These are phyloP conservation scores for Eucalyptus paniculata DNA, from an alignment of 345 rosid genomes.

Conservation along the genomic window DNA sequence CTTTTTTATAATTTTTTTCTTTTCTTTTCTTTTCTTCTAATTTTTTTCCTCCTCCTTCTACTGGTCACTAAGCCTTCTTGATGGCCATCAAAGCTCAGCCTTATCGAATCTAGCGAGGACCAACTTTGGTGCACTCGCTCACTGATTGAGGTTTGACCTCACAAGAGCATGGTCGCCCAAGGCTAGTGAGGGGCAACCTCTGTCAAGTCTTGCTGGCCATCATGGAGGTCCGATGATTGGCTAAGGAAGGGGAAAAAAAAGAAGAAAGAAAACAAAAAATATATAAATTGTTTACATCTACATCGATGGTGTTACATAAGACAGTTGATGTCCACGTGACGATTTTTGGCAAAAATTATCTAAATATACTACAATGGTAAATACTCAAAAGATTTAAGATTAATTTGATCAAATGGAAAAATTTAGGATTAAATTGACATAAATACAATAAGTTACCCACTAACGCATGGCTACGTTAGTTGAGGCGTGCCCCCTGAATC, in stretches of 20 bases:
- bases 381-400: background rate
- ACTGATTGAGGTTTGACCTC: background rate
- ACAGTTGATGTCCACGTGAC: fast-evolving
- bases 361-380: background rate
- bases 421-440: no score
- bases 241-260: no score
- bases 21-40: no score
- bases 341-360: background rate
- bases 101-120: background rate
- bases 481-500: no score
- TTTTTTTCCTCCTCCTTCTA: background rate
- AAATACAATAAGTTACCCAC: no score
- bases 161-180: background rate
- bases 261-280: background rate
- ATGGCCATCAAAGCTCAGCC: background rate
- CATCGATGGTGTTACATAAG: no score
- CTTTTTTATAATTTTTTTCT: no score
- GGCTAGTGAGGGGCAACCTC: background rate
- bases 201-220: background rate
- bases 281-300: no score
- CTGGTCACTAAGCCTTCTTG: background rate
- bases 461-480: no score
- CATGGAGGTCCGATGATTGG: background rate
- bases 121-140: background rate
- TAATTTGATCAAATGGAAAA: no score